Conservation (phyloP, 1,284 basidiomycete genomes). For the Tilletia walkeri region DNA sequence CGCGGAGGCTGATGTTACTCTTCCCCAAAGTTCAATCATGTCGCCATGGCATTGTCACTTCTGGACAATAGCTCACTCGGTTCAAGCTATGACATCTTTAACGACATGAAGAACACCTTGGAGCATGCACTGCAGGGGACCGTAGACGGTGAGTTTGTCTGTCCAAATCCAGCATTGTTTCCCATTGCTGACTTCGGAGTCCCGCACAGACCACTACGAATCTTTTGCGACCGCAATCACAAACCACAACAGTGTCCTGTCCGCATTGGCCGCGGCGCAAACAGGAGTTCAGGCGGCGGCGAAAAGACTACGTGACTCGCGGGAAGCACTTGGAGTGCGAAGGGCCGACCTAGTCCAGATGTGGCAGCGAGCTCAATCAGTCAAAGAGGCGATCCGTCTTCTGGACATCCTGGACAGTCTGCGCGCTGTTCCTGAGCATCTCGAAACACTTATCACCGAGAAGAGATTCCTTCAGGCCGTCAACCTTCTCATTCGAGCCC, state of each 20-base stretch:
- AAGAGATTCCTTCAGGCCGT: conserved; percentile 89
- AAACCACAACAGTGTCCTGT: conserved; percentile 48
- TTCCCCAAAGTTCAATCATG: conserved; percentile 40
- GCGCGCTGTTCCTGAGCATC: conserved; percentile 82
- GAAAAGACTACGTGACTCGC: conserved; percentile 40
- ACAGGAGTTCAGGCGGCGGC: conserved; percentile 40
- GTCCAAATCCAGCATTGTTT: not conserved
- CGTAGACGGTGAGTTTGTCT: conserved; percentile 32
- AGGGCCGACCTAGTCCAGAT: conserved; percentile 54
- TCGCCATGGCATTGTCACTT: conserved; percentile 46
- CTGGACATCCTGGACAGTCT: conserved; percentile 62
- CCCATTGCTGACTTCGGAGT: not conserved
- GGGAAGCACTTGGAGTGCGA: conserved; percentile 51
- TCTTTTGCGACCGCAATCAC: conserved; percentile 55
- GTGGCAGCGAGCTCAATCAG: conserved; percentile 50
- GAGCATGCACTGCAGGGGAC: conserved; percentile 51
- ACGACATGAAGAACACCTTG: conserved; percentile 43
- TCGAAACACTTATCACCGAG: conserved; percentile 93
- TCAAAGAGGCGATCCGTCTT: conserved; percentile 50
- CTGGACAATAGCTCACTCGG: conserved; percentile 49
- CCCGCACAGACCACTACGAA: conserved; percentile 45
- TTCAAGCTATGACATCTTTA: conserved; percentile 39
- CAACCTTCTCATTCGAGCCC: conserved; percentile 77
- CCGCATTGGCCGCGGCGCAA: conserved; percentile 40
- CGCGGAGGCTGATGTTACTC: not conserved